These are phyloP conservation scores for Leptomonas pyrrhocoris DNA, from an alignment of 208 protist species.

Conservation along the genomic window DNA sequence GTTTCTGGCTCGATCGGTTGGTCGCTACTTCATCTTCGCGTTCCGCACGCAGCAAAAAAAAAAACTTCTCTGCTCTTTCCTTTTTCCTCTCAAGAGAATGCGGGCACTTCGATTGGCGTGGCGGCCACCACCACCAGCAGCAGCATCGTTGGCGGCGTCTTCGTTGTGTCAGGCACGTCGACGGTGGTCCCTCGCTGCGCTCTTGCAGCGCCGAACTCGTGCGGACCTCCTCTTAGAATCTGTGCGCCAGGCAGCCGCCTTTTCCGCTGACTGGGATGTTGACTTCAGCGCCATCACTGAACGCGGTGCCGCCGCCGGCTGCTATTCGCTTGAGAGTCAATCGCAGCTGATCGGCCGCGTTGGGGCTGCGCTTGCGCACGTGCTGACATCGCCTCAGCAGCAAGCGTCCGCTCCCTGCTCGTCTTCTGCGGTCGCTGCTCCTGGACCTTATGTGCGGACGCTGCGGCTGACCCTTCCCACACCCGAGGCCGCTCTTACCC, in stretches of 20 bases:
- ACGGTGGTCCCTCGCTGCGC: conserved; percentile 11
- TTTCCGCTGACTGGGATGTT: conserved; percentile 40
- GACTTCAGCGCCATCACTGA: conserved; percentile 41
- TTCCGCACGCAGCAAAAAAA: no score
- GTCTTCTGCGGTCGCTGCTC: no score
- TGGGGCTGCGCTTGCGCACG: conserved; percentile 17
- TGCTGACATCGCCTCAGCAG: not conserved
- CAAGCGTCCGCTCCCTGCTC: no score
- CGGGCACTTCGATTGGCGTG: no score
- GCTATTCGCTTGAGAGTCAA: conserved; percentile 1
- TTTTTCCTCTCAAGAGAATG: not conserved
- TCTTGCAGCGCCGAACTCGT: not conserved
- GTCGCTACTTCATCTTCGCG: no score
- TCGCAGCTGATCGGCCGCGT: conserved; percentile 27
- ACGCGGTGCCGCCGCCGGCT: conserved; percentile 8
- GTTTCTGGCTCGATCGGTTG: no score
- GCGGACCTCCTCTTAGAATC: conserved; percentile 5
- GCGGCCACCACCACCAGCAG: not conserved
- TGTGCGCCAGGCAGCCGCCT: conserved; percentile 8
- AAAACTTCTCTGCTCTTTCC: not conserved
- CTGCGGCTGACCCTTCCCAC: conserved; percentile 27
- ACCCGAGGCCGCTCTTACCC: conserved; percentile 9
- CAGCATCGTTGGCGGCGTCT: not conserved
- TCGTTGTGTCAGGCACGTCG: not conserved
- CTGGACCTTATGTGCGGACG: conserved; percentile 11